Base-by-base conservation (phyloP, 306 rosid species). In the Quercus variabilis region DNA sequence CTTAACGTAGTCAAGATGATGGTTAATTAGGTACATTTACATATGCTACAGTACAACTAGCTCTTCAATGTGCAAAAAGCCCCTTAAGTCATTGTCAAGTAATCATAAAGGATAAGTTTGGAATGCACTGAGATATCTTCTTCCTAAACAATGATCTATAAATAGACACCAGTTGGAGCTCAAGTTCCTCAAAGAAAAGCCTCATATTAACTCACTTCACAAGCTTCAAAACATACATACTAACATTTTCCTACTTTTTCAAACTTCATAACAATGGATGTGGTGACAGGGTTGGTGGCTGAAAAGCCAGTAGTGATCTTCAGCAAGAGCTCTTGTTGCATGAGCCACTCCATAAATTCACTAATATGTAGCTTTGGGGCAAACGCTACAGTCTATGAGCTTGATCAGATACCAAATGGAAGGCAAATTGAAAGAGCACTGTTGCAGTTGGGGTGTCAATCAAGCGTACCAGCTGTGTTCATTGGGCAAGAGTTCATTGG, bases 291-390 rank as follows among this genome's bases (percentile, higher is more conserved):
- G 70, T 31, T 89, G 90, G 95, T 90, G 19, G 93, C 78, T 38
- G 87, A 86, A 20, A 92, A 84, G 83, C 88, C 93, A 1, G 87
- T 92, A 82, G 97, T 90, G 86, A 89, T 92, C 83, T 92, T 92
- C 89, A 92, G 96, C 94, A 91, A 90, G 90, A 87, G 78, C 69
- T 78, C 77, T 3, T 90, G 94, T 28, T 85, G 85, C 81, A 82
- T 93, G 86, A 87, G 95, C 73, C 93, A 88, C 76, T 83, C 93
- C 11, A 83, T 88, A 31, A 91, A 87, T 93, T 41, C 93, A 58
- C 87, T 93, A 57, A 85, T 93, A 21, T 72, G 82, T 19, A 78
- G 79, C 69, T 93, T 87, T 46, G 98, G 98, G 1, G 97, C 93
- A 3, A 91, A 91, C 76, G 85, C 85, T 0, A 87, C 87, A 0